These are phyloP conservation scores for Xylariaceae sp. DNA, from an alignment of 2,329 filamentous ascomycete genomes.

Conservation along the genomic window DNA sequence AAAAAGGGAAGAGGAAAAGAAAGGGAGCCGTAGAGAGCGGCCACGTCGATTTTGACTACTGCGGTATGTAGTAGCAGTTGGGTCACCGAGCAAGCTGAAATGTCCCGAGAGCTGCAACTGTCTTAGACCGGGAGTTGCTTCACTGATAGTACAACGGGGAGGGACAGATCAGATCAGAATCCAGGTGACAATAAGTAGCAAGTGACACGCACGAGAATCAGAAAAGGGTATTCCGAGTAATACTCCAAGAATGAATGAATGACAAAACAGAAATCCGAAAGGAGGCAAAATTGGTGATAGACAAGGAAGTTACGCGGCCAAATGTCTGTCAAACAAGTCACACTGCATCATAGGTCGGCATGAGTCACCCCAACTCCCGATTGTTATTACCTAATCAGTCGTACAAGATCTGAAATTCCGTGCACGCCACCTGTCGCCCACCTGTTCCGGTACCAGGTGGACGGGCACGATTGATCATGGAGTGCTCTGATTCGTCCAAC, in stretches of 20 bases:
- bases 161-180: slow-evolving; percentile 18
- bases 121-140: slow-evolving; percentile 14
- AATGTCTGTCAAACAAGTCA: neutral
- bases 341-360: neutral
- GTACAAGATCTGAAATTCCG: neutral
- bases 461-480: slow-evolving; percentile 1
- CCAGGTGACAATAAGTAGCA: neutral
- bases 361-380: slow-evolving; percentile 6
- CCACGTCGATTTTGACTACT: neutral
- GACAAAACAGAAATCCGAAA: neutral
- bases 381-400: slow-evolving; percentile 5
- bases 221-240: neutral
- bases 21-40: neutral
- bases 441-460: neutral
- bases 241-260: neutral
- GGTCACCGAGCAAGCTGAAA: neutral
- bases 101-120: slow-evolving; percentile 5
- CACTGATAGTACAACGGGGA: slow-evolving; percentile 10
- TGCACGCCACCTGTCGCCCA: neutral
- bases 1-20: neutral
- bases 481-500: slow-evolving; percentile 3
- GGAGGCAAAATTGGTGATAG: neutral
- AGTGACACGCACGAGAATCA: slow-evolving; percentile 10
- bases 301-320: neutral
- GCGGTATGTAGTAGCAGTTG: neutral